Conservation (phyloP, 306 rosid genomes). For the Inga laurina region DNA sequence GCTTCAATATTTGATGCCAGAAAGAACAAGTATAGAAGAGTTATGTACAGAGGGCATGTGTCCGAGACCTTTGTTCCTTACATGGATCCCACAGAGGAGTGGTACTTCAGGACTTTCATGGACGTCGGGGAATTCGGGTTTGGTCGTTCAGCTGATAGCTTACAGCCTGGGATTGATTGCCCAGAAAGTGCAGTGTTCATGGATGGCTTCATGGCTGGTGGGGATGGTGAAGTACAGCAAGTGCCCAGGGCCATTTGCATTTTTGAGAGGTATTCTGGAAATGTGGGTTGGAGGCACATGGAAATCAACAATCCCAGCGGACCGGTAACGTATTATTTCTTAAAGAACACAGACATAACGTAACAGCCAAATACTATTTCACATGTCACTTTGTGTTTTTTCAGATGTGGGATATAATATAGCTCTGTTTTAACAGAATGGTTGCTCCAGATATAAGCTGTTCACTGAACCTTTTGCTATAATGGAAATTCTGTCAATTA, state of each 20-base stretch:
- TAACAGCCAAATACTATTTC: background rate
- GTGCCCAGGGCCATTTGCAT: constrained; percentile 74
- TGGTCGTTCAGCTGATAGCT: constrained; percentile 71
- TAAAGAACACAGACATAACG: background rate
- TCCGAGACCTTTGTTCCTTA: constrained; percentile 90
- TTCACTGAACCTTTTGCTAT: background rate
- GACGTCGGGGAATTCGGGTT: constrained; percentile 88
- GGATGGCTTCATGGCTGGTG: constrained; percentile 74
- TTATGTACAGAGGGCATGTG: constrained; percentile 85
- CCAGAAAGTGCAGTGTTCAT: constrained; percentile 65
- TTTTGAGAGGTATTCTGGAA: constrained; percentile 67
- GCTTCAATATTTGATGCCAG: constrained; percentile 73
- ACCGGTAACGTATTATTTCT: constrained; percentile 43
- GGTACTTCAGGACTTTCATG: constrained; percentile 90
- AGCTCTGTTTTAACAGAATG: background rate
- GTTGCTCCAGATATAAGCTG: background rate
- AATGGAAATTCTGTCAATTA: background rate
- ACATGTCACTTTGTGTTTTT: background rate
- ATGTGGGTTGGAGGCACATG: constrained; percentile 80
- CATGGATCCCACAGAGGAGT: constrained; percentile 77
- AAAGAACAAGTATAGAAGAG: constrained; percentile 48
- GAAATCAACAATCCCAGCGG: constrained; percentile 75
- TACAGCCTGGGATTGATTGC: constrained; percentile 72
- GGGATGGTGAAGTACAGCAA: constrained; percentile 65
- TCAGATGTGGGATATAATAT: background rate